Evolutionary conservation across 2,329 filamentous ascomycete genomes (phyloP), one percentile per base, ranked within the genome.

Genomic region (Ophidiomyces ophidiicola): DNA sequence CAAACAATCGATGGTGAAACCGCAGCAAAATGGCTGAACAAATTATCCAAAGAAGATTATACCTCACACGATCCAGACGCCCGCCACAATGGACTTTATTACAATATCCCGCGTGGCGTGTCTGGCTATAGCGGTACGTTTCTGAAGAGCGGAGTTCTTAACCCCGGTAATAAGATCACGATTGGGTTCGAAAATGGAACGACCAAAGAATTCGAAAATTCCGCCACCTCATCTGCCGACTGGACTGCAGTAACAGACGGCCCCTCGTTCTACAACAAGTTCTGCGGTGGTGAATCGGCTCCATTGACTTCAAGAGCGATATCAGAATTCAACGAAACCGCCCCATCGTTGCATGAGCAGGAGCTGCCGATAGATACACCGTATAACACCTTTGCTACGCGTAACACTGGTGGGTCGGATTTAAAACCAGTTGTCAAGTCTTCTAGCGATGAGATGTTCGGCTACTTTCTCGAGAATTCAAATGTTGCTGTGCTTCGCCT

Each of bases 401-500:
- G n/a, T n/a, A n/a, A n/a, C n/a, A n/a, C n/a, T n/a, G n/a, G n/a
- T n/a, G n/a, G n/a, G n/a, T n/a, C 42, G 4, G 29, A 19, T 7
- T 6, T 40, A 7, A 24, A 32, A 18, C 24, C 42, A n/a, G 53
- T 54, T 4, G 66, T 62, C 35, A 44, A 52, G 1, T 54, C 53
- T 19, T 48, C 59, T 3, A 54, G 57, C 12, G 50, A 59, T 7
- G 53, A 56, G 11, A 48, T 66, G 18, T 58, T 58, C 15, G 66
- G 67, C 1, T 69, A 69, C 46, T 66, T 62, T 34, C 53, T 68
- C 14, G 56, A 60, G 23, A 55, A 62, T 15, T 44, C 57, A 41
- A 60, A 69, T 44, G 53, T 64, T 19, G 66, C 64, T 12, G 59
- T 70, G 15, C 55, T 70, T 25, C 58, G 57, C 24, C 59, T 69